Evolutionary conservation across 1,284 basidiomycete genomes (phyloP).

Genomic region (Dichomitus squalens): DNA sequence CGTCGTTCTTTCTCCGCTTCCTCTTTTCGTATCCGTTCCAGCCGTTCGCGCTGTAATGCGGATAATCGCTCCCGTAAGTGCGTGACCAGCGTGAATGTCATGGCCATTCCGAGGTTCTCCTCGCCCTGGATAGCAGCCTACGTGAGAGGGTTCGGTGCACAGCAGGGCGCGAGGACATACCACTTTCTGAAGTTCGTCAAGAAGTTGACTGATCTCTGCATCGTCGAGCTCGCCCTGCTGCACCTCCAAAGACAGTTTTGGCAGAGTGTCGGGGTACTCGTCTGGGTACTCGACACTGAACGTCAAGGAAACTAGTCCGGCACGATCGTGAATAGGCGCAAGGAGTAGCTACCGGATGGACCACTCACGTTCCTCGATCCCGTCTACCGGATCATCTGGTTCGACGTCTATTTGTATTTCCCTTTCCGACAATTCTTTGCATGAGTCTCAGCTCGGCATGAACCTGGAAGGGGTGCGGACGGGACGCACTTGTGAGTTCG

Average conservation of each 20-base stretch:
- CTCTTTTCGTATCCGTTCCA: slow-evolving; percentile 58
- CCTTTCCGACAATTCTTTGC: slow-evolving; percentile 81
- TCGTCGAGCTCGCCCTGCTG: slow-evolving; percentile 73
- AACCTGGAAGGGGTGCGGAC: slow-evolving; percentile 26
- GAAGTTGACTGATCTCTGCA: slow-evolving; percentile 54
- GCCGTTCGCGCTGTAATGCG: slow-evolving; percentile 60
- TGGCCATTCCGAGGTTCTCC: slow-evolving; percentile 94
- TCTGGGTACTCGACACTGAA: slow-evolving; percentile 74
- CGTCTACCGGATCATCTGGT: slow-evolving; percentile 77
- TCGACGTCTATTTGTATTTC: slow-evolving; percentile 87
- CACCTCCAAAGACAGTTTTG: slow-evolving; percentile 70
- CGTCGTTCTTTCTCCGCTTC: slow-evolving; percentile 74
- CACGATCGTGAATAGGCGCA: not conserved
- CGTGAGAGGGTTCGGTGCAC: slow-evolving; percentile 2
- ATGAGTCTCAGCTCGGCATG: slow-evolving; percentile 51
- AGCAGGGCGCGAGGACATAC: slow-evolving; percentile 40
- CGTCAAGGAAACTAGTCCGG: slow-evolving; percentile 67
- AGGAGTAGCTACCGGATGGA: slow-evolving; percentile 5
- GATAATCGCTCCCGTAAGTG: slow-evolving; percentile 84
- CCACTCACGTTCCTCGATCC: slow-evolving; percentile 58
- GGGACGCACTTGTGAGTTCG: slow-evolving; percentile 85
- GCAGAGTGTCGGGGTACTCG: slow-evolving; percentile 77
- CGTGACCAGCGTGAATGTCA: slow-evolving; percentile 94
- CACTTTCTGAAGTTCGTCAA: slow-evolving; percentile 62
- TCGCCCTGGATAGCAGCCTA: slow-evolving; percentile 60